Percentiles rank a stretch among this genome's conserved stretches.
Conservation (phyloP, 1,284 basidiomycete species). For the Rhizoctonia solani region DNA sequence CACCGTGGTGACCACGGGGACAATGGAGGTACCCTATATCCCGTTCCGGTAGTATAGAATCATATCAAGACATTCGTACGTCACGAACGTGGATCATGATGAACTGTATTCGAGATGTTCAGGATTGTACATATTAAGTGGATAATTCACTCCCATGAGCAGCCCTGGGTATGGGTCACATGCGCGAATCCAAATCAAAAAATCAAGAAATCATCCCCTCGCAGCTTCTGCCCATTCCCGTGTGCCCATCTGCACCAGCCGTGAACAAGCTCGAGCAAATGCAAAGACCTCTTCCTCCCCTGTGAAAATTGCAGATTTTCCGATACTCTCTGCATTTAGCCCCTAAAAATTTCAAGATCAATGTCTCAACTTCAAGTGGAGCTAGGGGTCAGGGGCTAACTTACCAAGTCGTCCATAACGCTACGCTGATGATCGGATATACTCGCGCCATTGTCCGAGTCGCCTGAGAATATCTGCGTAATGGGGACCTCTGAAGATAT, state of each 20-base stretch:
- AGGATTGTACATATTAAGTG: no score
- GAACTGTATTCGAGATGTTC: no score
- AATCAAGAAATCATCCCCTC: conserved; percentile 13
- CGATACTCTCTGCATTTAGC: conserved; percentile 72
- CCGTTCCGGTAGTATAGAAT: no score
- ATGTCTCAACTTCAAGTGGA: conserved; percentile 19
- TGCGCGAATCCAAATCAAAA: neutral
- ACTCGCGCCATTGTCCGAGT: conserved; percentile 49
- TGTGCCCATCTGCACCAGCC: conserved; percentile 90
- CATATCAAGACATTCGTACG: no score
- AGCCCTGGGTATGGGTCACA: no score
- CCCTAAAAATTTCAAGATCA: conserved; percentile 56
- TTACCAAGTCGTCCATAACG: conserved; percentile 87
- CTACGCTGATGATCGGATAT: conserved; percentile 82
- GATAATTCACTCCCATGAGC: no score
- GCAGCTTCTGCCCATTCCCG: conserved; percentile 41
- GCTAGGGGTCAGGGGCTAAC: conserved; percentile 45
- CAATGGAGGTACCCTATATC: no score
- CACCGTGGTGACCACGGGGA: no score
- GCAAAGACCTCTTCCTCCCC: conserved; percentile 95
- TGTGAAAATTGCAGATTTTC: conserved; percentile 83
- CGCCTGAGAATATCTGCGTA: conserved; percentile 82
- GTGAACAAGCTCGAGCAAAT: conserved; percentile 89
- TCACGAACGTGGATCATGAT: no score
- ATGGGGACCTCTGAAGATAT: conserved; percentile 89